Evolutionary conservation across 495 filamentous ascomycete genomes (phyloP).

Genomic region (Evernia prunastri): DNA sequence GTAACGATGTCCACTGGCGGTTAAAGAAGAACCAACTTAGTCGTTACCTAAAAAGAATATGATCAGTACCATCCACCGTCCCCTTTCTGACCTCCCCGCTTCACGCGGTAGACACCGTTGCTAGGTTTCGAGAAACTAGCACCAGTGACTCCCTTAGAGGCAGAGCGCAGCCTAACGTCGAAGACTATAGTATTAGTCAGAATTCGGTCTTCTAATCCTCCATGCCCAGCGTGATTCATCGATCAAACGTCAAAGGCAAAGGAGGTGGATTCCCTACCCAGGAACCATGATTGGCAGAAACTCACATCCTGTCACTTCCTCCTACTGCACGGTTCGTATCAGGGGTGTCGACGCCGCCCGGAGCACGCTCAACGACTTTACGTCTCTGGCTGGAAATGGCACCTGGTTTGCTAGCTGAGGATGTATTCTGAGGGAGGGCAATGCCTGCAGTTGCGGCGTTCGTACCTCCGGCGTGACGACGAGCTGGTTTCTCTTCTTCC

Average conservation of each 20-base stretch:
- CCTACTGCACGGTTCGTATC: constrained; percentile 84
- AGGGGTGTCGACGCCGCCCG: constrained; percentile 62
- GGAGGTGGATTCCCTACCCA: constrained; percentile 85
- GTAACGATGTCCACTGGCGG: constrained; percentile 17
- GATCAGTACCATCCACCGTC: constrained; percentile 51
- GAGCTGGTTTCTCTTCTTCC: constrained; percentile 62
- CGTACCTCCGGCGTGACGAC: constrained; percentile 51
- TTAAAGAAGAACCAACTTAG: constrained; percentile 7
- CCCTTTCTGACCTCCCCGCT: constrained; percentile 59
- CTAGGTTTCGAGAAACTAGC: constrained; percentile 47
- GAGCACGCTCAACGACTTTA: constrained; percentile 66
- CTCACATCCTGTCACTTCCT: constrained; percentile 99
- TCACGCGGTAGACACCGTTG: constrained; percentile 63
- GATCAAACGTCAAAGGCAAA: constrained; percentile 73
- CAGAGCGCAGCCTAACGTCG: constrained; percentile 92
- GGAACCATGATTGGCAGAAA: constrained; percentile 72
- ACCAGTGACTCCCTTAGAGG: constrained; percentile 75
- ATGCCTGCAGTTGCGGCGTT: constrained; percentile 53
- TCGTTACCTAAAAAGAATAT: constrained; percentile 16
- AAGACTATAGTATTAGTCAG: constrained; percentile 84
- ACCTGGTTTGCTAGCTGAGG: constrained; percentile 60
- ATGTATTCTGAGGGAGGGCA: constrained; percentile 47
- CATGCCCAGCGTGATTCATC: constrained; percentile 67
- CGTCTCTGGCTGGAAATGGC: constrained; percentile 73
- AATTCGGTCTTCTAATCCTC: constrained; percentile 53